Conservation (phyloP, 202 grass and related monocot genomes). For the Schoenoplectus tabernaemontani region DNA sequence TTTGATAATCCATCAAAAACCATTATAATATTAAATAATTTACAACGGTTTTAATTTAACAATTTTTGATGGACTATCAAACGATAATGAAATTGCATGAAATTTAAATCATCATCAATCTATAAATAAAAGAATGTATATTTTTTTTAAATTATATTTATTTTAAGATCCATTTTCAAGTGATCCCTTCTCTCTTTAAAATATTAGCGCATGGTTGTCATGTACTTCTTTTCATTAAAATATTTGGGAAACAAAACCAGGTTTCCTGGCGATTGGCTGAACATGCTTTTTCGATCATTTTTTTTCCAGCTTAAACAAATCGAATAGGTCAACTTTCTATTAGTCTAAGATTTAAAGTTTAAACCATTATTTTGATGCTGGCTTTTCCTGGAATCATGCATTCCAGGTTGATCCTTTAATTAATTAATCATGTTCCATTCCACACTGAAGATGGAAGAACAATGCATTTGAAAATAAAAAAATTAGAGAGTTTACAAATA, state of each 20-base stretch:
- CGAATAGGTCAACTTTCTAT: conserved; percentile 5
- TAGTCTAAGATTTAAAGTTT: neutral
- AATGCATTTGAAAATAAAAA: neutral
- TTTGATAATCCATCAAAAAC: no score
- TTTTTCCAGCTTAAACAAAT: neutral
- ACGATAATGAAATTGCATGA: no score
- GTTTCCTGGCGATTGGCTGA: conserved; percentile 6
- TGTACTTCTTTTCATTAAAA: neutral
- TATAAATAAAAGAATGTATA: no score
- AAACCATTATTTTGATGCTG: neutral
- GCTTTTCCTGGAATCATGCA: neutral
- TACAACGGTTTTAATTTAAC: no score
- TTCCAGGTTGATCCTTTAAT: neutral
- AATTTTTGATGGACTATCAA: no score
- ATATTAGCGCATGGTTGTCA: neutral
- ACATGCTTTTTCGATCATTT: neutral
- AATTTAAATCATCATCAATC: no score
- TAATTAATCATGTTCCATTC: neutral
- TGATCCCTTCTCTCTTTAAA: neutral
- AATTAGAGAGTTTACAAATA: neutral
- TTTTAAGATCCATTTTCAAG: no score
- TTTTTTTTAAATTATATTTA: no score
- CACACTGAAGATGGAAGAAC: neutral
- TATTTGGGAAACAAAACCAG: conserved; percentile 10
- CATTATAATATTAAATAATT: no score